Evolutionary conservation across 2,329 filamentous ascomycete species (phyloP).

Genomic region (Talaromyces albobiverticillius): DNA sequence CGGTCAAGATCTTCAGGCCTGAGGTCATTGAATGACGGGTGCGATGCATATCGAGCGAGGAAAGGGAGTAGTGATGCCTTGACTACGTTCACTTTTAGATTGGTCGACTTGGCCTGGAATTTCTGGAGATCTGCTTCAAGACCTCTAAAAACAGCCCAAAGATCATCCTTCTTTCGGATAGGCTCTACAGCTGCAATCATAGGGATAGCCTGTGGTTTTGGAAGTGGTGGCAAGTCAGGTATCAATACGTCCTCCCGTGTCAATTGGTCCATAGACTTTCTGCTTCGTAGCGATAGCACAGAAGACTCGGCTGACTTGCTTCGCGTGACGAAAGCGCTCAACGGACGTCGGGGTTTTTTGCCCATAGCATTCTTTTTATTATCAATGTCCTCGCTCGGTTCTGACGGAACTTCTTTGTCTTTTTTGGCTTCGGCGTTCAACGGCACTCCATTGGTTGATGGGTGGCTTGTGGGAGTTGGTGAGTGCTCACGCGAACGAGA

Average conservation of each 20-base stretch:
- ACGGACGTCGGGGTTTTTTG: conserved; percentile 39
- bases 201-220: conserved; percentile 45
- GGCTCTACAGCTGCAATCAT: conserved; percentile 42
- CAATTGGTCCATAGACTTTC: conserved; percentile 47
- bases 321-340: conserved; percentile 38
- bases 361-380: conserved; percentile 29
- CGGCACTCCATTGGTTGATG: neutral
- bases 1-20: conserved; percentile 80
- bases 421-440: conserved; percentile 20
- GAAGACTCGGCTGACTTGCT: conserved; percentile 36
- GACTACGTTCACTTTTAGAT: conserved; percentile 72
- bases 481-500: conserved; percentile 28
- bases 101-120: conserved; percentile 71
- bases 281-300: conserved; percentile 37
- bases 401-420: conserved; percentile 11
- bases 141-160: conserved; percentile 66
- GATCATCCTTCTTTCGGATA: conserved; percentile 63
- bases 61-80: conserved; percentile 73
- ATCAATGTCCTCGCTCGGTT: conserved; percentile 22
- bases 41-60: conserved; percentile 65
- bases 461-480: conserved; percentile 17
- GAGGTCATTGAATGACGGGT: conserved; percentile 64
- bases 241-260: conserved; percentile 20
- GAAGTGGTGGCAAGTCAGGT: conserved; percentile 33
- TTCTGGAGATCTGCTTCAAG: conserved; percentile 68